phyloP scores from a whole-genome alignment of 441 rosid genomes.

The Flueggea neowawraea region DNA sequence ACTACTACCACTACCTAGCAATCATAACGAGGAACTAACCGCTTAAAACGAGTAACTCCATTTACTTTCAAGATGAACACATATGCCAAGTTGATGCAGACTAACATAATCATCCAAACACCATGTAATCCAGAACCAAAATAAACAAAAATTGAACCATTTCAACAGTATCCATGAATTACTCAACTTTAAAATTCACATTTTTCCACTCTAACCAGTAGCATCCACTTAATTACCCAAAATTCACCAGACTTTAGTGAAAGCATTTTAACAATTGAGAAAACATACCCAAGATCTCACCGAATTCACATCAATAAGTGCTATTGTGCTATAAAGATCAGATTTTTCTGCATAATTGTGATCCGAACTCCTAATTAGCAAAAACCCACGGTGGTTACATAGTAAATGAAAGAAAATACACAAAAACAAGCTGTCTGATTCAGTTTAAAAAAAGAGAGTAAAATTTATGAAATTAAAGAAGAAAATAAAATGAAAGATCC shows the following conservation, averaged over 20 bases:
- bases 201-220: no score
- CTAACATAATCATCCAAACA: no score
- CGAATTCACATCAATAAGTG: background rate
- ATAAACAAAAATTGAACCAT: no score
- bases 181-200: no score
- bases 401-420: background rate
- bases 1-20: background rate
- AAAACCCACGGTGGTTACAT: background rate
- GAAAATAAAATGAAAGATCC: background rate
- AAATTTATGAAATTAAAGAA: background rate
- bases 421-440: background rate
- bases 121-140: no score
- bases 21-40: no score
- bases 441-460: background rate
- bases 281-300: background rate
- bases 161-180: no score
- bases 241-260: no score
- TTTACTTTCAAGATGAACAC: no score
- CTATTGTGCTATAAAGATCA: background rate
- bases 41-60: no score
- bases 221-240: no score
- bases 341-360: background rate
- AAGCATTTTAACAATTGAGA: background rate
- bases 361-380: background rate
- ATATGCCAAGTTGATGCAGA: no score